Conservation (phyloP, 495 filamentous ascomycete species). For the Xylaria acuta region DNA sequence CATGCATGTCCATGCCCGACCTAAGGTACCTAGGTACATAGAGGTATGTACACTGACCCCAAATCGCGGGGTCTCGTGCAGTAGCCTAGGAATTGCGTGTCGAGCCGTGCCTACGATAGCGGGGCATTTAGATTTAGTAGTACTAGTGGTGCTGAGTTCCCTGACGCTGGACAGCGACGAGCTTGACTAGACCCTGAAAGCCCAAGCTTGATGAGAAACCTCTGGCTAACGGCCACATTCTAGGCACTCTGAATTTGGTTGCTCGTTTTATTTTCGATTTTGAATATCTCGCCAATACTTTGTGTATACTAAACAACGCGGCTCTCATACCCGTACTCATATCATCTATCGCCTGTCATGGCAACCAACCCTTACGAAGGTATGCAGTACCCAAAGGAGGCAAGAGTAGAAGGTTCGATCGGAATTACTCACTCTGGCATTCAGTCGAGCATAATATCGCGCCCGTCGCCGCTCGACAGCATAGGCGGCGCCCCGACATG, state of each 20-base stretch:
- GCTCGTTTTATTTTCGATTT: not conserved
- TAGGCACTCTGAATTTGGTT: not conserved
- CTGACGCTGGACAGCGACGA: not conserved
- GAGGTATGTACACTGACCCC: not conserved
- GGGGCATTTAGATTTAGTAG: not conserved
- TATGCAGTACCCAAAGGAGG: slow-evolving; percentile 26
- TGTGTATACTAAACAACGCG: not conserved
- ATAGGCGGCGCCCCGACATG: slow-evolving; percentile 77
- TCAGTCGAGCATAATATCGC: slow-evolving; percentile 88
- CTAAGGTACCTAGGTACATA: not conserved
- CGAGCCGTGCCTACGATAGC: slow-evolving; percentile 9
- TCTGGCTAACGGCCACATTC: not conserved
- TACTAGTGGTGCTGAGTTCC: not conserved
- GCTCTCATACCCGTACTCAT: not conserved
- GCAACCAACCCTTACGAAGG: slow-evolving; percentile 55
- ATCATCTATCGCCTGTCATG: slow-evolving; percentile 43
- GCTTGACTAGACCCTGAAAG: too few species aligned
- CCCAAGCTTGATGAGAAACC: not conserved
- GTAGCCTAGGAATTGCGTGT: not conserved
- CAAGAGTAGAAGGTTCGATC: not conserved
- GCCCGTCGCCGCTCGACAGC: slow-evolving; percentile 44
- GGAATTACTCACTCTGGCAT: slow-evolving; percentile 14
- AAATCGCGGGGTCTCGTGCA: slow-evolving; percentile 8
- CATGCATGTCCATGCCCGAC: not conserved
- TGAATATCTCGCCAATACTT: not conserved